Evolutionary conservation across 2,329 filamentous ascomycete species (phyloP).

Genomic region (Eutypella sp.): DNA sequence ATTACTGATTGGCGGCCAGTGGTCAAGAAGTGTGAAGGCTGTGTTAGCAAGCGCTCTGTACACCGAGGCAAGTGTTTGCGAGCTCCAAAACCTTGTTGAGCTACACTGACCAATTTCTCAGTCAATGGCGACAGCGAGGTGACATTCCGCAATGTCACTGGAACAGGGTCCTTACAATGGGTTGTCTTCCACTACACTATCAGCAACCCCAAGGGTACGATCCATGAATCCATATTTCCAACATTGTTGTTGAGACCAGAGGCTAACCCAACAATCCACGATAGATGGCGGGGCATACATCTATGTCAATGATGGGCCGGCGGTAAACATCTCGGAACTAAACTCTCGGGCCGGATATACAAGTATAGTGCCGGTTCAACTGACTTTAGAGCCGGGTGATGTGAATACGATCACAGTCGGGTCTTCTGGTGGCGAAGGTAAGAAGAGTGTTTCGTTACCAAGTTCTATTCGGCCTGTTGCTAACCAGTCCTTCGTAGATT

Average conservation of each 20-base stretch:
- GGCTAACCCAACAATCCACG: not conserved
- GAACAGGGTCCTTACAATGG: conserved; percentile 31
- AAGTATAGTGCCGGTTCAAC: conserved; percentile 28
- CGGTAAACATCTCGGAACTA: conserved; percentile 30
- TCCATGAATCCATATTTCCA: no score
- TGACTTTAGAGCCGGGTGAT: conserved; percentile 24
- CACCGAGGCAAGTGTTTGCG: conserved; percentile 8
- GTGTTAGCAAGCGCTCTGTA: conserved; percentile 14
- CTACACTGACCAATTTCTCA: conserved; percentile 1
- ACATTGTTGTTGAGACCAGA: not conserved
- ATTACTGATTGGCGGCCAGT: conserved; percentile 7
- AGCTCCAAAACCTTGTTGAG: not conserved
- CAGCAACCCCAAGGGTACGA: conserved; percentile 23
- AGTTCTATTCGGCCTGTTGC: not conserved
- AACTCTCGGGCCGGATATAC: conserved; percentile 33
- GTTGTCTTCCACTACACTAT: conserved; percentile 32
- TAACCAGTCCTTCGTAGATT: conserved; percentile 11
- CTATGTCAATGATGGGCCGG: conserved; percentile 27
- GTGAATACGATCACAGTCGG: conserved; percentile 32
- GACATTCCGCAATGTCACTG: conserved; percentile 32
- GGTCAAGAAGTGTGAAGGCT: conserved; percentile 12
- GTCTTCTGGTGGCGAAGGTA: conserved; percentile 24
- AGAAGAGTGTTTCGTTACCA: conserved; percentile 1
- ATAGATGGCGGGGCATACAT: conserved; percentile 30
- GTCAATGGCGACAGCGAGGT: conserved; percentile 21